Evolutionary conservation across 75 land plant species (phyloP).

Genomic region (Pinus taeda): DNA sequence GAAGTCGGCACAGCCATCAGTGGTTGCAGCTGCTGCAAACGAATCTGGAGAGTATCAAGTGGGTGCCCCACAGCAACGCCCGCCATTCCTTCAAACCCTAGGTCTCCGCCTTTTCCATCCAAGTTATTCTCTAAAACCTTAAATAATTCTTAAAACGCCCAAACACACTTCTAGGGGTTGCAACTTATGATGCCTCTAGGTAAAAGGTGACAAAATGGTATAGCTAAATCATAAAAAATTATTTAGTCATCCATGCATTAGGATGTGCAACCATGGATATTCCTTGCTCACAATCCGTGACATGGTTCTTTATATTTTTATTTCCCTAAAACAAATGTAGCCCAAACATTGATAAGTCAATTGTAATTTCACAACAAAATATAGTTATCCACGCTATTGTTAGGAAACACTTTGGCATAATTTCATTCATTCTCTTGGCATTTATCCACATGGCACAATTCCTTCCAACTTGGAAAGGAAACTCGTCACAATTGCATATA

Average conservation of each 20-base stretch:
- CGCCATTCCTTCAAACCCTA: conserved; percentile 88
- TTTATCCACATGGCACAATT: not conserved
- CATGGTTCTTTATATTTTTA: not conserved
- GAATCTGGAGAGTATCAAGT: conserved; percentile 72
- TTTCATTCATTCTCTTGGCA: not conserved
- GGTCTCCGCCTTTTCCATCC: too few relatives aligned
- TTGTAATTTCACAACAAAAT: not conserved
- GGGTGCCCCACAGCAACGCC: conserved; percentile 85
- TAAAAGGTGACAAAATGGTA: not conserved
- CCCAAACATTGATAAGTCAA: not conserved
- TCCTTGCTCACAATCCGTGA: not conserved
- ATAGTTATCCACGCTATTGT: too few relatives aligned
- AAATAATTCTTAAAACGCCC: too few relatives aligned
- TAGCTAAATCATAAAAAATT: not conserved
- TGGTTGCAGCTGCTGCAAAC: conserved; percentile 49
- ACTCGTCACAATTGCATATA: not conserved
- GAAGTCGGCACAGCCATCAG: conserved; percentile 8
- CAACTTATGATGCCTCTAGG: too few relatives aligned
- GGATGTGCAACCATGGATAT: not conserved
- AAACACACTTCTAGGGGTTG: too few relatives aligned
- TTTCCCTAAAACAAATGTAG: not conserved
- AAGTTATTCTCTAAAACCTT: too few relatives aligned
- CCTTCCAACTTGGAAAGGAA: not conserved
- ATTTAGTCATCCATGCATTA: not conserved
- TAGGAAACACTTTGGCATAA: not conserved